Base-by-base conservation (phyloP, 345 rosid species). In the Populus alba region DNA sequence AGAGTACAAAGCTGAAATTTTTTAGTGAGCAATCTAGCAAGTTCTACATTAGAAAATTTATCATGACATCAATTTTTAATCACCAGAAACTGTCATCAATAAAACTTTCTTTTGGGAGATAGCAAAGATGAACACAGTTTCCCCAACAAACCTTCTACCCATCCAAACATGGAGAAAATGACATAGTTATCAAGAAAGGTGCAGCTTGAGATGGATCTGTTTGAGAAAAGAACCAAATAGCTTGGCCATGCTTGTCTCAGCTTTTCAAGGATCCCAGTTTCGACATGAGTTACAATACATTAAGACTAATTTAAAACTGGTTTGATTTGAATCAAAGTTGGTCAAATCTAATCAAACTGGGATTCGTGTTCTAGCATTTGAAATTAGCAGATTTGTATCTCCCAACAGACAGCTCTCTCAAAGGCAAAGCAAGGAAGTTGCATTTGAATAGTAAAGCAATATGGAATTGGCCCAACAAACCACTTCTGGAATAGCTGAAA, bases 401-500 rank as follows among this genome's bases (percentile, higher is more conserved):
- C 7, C 15, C 51, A 35, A 51, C 49, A 45, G 49, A 11, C 17
- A 45, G 49, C 49, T 45, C 16, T 11, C 49, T 45, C 4, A 45
- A 45, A 45, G 49, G 49, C 16, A 45, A 45, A 45, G 49, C 67
- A 69, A 1, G 10, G 31, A 68, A 53, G 22, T n/a, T 33, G 5
- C 6, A 53, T 49, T 25, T 53, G 43, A 29, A 63, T 18, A 23
- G 13, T 70, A 27, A 47, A 38, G 25, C 16, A 31, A 16, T 41
- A 39, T 3, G 63, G 69, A 67, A 68, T 41, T 87, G 62, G 61
- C 61, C 51, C 35, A 41, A 88, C 91, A 70, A 80, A 93, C 98
- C 97, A 95, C 99, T 91, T 91, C 89, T 78, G 94, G 91, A 83
- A 93, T 86, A 73, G 87, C 80, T 57, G 94, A 85, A 77, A 90